phyloP scores from a whole-genome alignment of 345 rosid genomes.

The Pistacia integerrima region DNA sequence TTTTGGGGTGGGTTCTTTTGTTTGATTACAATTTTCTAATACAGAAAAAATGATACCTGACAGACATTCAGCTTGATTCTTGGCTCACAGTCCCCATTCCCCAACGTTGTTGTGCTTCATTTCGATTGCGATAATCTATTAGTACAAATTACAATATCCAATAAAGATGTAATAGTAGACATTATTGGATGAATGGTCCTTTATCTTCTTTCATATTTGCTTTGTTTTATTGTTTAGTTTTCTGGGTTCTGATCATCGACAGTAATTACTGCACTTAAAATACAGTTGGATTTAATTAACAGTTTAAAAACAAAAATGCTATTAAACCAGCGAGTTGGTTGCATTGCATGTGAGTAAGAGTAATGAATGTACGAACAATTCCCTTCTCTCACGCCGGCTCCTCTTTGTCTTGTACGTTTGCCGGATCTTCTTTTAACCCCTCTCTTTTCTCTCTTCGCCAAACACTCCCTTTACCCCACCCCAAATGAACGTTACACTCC shows the following conservation, averaged over 20 bases:
- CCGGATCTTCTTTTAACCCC: not conserved
- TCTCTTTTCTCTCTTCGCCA: not conserved
- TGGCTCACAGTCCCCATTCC: constrained; percentile 14
- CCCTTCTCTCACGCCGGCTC: constrained; percentile 43
- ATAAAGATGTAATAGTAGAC: too few species aligned
- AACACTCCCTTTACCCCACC: not conserved
- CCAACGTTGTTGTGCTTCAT: not conserved
- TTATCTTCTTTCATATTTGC: too few species aligned
- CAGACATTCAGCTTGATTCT: constrained; percentile 49
- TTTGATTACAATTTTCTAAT: too few species aligned
- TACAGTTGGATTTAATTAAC: too few species aligned
- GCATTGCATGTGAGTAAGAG: constrained; percentile 22
- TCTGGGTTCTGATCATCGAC: too few species aligned
- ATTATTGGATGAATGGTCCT: too few species aligned
- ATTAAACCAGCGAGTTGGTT: not conserved
- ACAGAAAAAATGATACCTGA: constrained; percentile 17
- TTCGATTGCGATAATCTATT: not conserved
- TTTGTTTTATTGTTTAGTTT: too few species aligned
- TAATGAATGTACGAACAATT: not conserved
- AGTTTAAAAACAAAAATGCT: too few species aligned
- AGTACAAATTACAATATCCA: too few species aligned
- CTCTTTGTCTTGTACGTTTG: constrained; percentile 29
- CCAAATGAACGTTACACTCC: not conserved
- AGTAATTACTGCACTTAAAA: too few species aligned
- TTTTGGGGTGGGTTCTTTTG: too few species aligned